Evolutionary conservation across 352 stramenopile genomes (phyloP), one percentile per base, ranked within the genome.

Genomic region (Pythium chondricola): DNA sequence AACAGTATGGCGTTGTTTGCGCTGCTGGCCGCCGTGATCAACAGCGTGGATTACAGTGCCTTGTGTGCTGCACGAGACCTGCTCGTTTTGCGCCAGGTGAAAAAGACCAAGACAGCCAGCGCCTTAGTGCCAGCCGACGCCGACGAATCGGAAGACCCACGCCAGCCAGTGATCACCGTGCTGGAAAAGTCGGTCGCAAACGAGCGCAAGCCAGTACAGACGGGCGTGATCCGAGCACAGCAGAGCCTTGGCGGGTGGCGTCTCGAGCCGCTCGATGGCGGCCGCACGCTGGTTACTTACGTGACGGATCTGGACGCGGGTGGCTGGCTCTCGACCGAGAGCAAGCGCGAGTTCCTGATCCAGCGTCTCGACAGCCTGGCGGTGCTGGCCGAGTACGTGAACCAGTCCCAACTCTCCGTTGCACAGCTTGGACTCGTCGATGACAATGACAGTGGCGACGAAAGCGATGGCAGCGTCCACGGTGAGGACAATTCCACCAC

Each of bases 151-250:
- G 29, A 33, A 33, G 29, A 33, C 13, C 7, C 29, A 33, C 29
- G 29, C 29, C 73, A 81, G 43, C 80, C 72, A 7, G 67, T 88
- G 13, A 73, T 83, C 33, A 65, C 78, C 36, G 82, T 92, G 31
- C 54, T 88, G 17, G 81, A 92, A 45, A 92, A 89, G 46, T 92
- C 77, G 17, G 76, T 92, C 16, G 63, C 63, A 11, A 92, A 79
- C 45, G 81, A 89, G 38, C 68, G 87, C 9, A 89, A 89, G 53
- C 69, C 73, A 3, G 47, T 63, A 4, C 26, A 44, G 1, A 38
- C 50, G 2, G 63, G 60, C 7, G 62, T 67, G 17, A 69, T 89
- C 45, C 81, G 81, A 18, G 73, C 74, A 0, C 66, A 85, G 26
- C 55, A 87, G 6, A 69, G 67, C 2, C 48, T 89, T 14, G 86